Base-by-base conservation (phyloP, 306 rosid genomes). In the Benincasa hispida region DNA sequence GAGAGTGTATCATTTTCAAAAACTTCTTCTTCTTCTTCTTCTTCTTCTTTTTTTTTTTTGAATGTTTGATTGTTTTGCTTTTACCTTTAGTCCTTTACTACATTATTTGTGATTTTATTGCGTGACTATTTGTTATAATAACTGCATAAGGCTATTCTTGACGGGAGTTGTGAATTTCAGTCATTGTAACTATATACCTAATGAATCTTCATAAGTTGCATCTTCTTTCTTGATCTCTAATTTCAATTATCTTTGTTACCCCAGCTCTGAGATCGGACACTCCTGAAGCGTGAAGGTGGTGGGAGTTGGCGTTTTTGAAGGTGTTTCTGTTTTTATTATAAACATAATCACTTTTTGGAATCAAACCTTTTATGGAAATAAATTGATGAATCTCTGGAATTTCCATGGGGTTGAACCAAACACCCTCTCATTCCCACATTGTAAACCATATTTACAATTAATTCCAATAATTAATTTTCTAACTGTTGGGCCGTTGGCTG, bases 201-300 rank as follows among this genome's bases (percentile, higher is more conserved):
- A 10, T 11, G 66, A 59, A 27, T 27, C 19, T 25, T 60, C 14
- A 59, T 39, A 8, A 19, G 72, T 65, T 35, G 50, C 9, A 65
- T 10, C 50, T 2, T 65, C 34, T 19, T 37, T 63, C n/a, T 65
- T 8, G 4, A 63, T 32, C 72, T 19, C 48, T 8, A 19, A n/a
- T n/a, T n/a, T 65, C 6, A 62, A 1, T 30, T 61, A 15, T 77
- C 47, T 14, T 48, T 80, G 42, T 76, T 69, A 10, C 51, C 25
- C 75, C 93, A 90, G 93, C 86, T 58, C 0, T 84, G 61, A 88
- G 96, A 11, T 76, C 91, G 9, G 96, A 88, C 80, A 77, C 82
- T 22, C 54, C 84, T 10, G 87, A 72, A 19, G 66, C n/a, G 5
- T 87, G 85, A 89, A 78, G 66, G 54, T n/a, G n/a, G n/a, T 22